Evolutionary conservation across 108 stramenopile genomes (phyloP).

Genomic region (Skeletonema grethae): DNA sequence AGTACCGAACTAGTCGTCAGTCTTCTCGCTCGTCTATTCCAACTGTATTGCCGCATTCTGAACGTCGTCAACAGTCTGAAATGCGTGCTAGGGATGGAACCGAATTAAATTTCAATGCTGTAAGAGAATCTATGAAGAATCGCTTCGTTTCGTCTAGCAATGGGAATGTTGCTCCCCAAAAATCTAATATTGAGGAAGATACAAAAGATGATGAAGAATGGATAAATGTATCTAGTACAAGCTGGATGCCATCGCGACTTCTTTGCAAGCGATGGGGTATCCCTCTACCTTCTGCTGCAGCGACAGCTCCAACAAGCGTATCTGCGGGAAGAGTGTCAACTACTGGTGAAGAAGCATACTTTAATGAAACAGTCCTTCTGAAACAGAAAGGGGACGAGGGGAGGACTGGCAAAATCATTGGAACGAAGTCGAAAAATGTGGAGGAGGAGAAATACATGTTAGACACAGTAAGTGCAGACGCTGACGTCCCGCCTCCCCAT

Average conservation of each 20-base stretch:
- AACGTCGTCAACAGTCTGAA: neutral
- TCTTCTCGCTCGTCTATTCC: constrained; percentile 12
- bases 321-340: neutral
- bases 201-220: constrained; percentile 32
- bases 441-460: neutral
- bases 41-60: constrained; percentile 21
- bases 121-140: constrained; percentile 52
- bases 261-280: constrained; percentile 53
- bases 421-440: neutral
- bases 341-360: constrained; percentile 33
- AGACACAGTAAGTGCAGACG: neutral
- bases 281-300: constrained; percentile 31
- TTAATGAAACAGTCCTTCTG: constrained; percentile 26
- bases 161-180: neutral
- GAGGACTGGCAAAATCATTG: neutral
- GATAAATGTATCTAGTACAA: constrained; percentile 10
- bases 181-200: neutral
- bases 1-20: neutral
- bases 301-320: neutral
- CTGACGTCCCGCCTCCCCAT: constrained; percentile 18
- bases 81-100: constrained; percentile 32
- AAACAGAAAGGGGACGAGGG: constrained; percentile 1
- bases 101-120: constrained; percentile 43
- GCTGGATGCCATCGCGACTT: constrained; percentile 42
- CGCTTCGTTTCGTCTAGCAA: constrained; percentile 32